Evolutionary conservation across 192 early-diverging fungal species (phyloP), one percentile per base, ranked within the genome.

Genomic region (Coemansia sp.): DNA sequence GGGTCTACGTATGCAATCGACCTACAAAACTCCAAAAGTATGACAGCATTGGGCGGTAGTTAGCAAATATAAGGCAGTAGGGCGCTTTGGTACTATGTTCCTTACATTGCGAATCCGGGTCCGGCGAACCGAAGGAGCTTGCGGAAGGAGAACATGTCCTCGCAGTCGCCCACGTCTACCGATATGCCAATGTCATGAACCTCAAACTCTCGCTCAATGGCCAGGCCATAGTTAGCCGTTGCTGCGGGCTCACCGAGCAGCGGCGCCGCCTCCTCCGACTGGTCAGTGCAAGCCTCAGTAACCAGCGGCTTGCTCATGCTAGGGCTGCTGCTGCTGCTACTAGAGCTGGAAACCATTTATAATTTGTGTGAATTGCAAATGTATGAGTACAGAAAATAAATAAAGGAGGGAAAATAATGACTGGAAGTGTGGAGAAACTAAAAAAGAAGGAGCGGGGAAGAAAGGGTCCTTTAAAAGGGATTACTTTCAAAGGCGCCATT

Each of bases 1-100:
- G 89, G 89, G 60, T 91, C 89, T 38, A 91, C 66, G 41, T 91
- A 91, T 21, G 89, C 89, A 67, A 91, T 89, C 7, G 87, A 80
- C 78, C 78, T 81, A 81, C 44, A 27, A 17, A 45, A n/a, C 23
- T 11, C 45, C 3, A n/a, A 10, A 12, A 34, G 14, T n/a, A 32
- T 7, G 27, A 31, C 15, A 37, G 36, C 5, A 12, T 62, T 51
- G 46, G 8, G 23, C 4, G 53, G n/a, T 59, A 61, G 32, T 60
- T 25, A 37, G 15, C 14, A 60, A 27, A 60, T 1, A 74, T 9
- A 15, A 57, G n/a, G 62, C 34, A 34, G 34, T 34, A 34, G 34
- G 8, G 34, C 5, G 0, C n/a, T n/a, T n/a, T n/a, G n/a, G 29
- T n/a, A 27, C 3, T 62, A 4, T 21, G 31, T 17, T 19, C 6